Base-by-base conservation (phyloP, 805 yeast genomes). In the Candida nitratophila region DNA sequence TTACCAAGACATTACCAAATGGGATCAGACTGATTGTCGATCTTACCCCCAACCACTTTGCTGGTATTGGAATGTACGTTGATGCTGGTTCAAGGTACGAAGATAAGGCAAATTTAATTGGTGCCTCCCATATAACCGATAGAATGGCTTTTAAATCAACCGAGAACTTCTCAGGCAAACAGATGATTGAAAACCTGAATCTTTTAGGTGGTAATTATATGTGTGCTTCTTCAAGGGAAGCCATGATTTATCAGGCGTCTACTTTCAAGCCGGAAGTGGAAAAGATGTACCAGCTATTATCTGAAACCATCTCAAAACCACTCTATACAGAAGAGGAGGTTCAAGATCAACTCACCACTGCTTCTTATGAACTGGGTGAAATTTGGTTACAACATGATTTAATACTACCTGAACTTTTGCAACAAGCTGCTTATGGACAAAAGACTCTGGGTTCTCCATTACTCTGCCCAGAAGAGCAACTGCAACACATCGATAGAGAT, bases 11-110 rank as follows among this genome's bases (percentile, higher is more conserved):
- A 0, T 69, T 91, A 30, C 51, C 73, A 7, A 91, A 89, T 64
- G 97, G 97, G 2, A 66, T 90, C 32, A 73, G 83, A 50, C 83
- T 91, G 6, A 90, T 88, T 11, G 84, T 95, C 3, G 93, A 88
- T 47, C 80, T 86, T 37, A 76, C 84, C 0, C 93, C 96, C 1
- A 89, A 95, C 34, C 96, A 90, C 63, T 93, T 93, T 60, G 75
- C 91, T 46, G 96, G 96, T 0, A 64, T 90, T 38, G 98, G 98
- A 1, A 74, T 91, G 38, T 93, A 87, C 57, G 74, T 93, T 5
- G 83, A 86, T 56, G 96, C 95, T 1, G 99, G 99, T 1, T 83
- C 96, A 2, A 73, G 98, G 41, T 88, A 71, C 59, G 98, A 93
- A 63, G 69, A 72, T 27, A 62, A 69, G 2, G 51, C 56, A 24